Conservation (phyloP, 768 basidiomycete genomes). For the Trametes meyenii region DNA sequence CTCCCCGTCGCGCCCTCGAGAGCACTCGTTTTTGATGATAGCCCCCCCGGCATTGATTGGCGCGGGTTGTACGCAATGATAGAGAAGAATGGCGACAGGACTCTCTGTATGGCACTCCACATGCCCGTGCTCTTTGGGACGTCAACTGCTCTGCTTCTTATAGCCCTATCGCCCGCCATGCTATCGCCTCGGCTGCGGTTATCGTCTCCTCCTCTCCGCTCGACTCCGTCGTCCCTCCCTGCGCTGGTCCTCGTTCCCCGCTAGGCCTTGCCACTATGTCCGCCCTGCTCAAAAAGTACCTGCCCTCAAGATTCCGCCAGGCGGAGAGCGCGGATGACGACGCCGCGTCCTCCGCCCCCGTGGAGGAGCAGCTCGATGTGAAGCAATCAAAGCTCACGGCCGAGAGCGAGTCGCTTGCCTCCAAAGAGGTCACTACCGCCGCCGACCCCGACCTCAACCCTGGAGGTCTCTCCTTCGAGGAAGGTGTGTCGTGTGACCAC, state of each 20-base stretch:
- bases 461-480: conserved; percentile 51
- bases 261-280: conserved; percentile 4
- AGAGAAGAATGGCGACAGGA: conserved; percentile 9
- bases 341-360: not conserved
- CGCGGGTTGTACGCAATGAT: conserved; percentile 14
- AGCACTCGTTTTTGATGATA: not conserved
- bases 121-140: not conserved
- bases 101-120: not conserved
- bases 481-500: conserved; percentile 29
- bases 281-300: conserved; percentile 3
- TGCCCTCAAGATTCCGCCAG: not conserved
- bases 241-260: not conserved
- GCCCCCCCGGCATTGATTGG: conserved; percentile 1
- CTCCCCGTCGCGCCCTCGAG: too few species aligned
- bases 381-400: conserved; percentile 15
- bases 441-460: conserved; percentile 37
- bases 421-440: conserved; percentile 13
- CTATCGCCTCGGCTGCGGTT: conserved; percentile 6
- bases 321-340: not conserved
- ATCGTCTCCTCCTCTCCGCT: not conserved
- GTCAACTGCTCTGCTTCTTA: conserved; percentile 9
- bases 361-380: conserved; percentile 11
- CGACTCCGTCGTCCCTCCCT: not conserved
- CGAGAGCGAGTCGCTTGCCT: conserved; percentile 13
- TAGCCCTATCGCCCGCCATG: conserved; percentile 10